Evolutionary conservation across 805 yeast species (phyloP), one percentile per base, ranked within the genome.

Genomic region (Saccharomycopsis malanga): DNA sequence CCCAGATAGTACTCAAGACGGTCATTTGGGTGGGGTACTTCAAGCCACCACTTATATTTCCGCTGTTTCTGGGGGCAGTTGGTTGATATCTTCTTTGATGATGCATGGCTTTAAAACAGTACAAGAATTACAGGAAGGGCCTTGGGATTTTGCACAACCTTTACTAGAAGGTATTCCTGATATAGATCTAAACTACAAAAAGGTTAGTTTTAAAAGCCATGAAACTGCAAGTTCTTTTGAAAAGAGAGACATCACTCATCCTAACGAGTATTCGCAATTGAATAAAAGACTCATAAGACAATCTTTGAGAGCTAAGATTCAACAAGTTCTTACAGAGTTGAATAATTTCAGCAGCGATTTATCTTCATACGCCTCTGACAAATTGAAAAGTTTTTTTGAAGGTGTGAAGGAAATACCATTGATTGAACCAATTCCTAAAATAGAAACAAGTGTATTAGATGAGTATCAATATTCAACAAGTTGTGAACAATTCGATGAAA

Each of bases 11-110:
- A 54, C 59, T 3, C 44, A 53, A 6, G 34, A 39, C 2, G 64
- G 68, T n/a, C 64, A 60, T 29, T 52, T 77, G 15, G 75, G 75
- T 20, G 83, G 83, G 0, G 46, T 81, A 9, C 60, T 76, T 18
- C 85, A 81, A 54, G 63, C 75, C 5, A 50, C 78, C 0, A 64
- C 73, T 14, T 81, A 82, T 57, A 65, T 82, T 9, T 72, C 77
- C 0, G 87, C 87, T 0, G 71, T 80, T 1, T 79, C 87, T 2
- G 88, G 88, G 1, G 89, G 88, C 0, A 73, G 82, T 39, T 82
- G 89, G 88, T 61, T 79, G 6, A 74, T 82, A 1, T 73, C 81
- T 39, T 72, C 75, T 18, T 53, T 73, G 25, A 58, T 67, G 4
- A 45, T 68, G 12, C 61, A 71, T 53, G 68, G 69, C 53, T 72